These are phyloP conservation scores for Caulochytrium protostelioides DNA, from an alignment of 371 early-diverging fungal species.

Conservation along the genomic window DNA sequence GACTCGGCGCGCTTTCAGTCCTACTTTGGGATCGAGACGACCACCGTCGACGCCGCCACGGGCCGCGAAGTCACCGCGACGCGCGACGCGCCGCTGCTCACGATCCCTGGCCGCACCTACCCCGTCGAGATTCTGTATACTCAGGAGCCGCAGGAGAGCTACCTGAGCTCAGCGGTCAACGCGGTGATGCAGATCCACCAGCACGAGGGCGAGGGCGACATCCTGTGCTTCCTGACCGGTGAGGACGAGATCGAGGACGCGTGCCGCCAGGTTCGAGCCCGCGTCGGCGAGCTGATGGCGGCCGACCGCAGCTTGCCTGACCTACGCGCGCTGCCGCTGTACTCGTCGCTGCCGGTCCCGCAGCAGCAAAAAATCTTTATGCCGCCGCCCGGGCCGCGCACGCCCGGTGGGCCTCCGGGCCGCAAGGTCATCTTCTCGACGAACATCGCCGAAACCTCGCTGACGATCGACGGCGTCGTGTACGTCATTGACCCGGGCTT, in stretches of 20 bases:
- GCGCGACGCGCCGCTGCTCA: slow-evolving; percentile 4
- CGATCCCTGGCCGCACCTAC: slow-evolving; percentile 69
- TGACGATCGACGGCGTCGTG: slow-evolving; percentile 93
- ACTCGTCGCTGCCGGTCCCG: slow-evolving; percentile 77
- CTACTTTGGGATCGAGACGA: slow-evolving; percentile 39
- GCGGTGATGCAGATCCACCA: slow-evolving; percentile 68
- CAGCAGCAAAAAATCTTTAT: slow-evolving; percentile 82
- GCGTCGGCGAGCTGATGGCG: slow-evolving; percentile 46
- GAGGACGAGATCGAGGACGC: slow-evolving; percentile 87
- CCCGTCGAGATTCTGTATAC: slow-evolving; percentile 79
- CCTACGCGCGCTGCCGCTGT: slow-evolving; percentile 63
- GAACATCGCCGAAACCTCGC: slow-evolving; percentile 96
- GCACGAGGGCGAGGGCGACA: slow-evolving; percentile 64
- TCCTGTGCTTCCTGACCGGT: slow-evolving; percentile 71
- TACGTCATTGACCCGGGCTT: slow-evolving; percentile 97
- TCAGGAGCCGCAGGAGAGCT: slow-evolving; percentile 65
- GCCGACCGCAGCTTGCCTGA: too few relatives aligned
- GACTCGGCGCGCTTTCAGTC: slow-evolving; percentile 71
- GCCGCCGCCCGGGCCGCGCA: slow-evolving; percentile 54
- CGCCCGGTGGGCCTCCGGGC: slow-evolving; percentile 53
- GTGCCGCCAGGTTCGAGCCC: slow-evolving; percentile 35
- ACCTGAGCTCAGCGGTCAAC: slow-evolving; percentile 62
- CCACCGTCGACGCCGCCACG: too few relatives aligned
- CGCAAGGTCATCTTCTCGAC: slow-evolving; percentile 89
- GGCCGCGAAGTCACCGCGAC: too few relatives aligned